Evolutionary conservation across 352 stramenopile species (phyloP), one percentile per base, ranked within the genome.

Genomic region (Pythium vanterpoolii): DNA sequence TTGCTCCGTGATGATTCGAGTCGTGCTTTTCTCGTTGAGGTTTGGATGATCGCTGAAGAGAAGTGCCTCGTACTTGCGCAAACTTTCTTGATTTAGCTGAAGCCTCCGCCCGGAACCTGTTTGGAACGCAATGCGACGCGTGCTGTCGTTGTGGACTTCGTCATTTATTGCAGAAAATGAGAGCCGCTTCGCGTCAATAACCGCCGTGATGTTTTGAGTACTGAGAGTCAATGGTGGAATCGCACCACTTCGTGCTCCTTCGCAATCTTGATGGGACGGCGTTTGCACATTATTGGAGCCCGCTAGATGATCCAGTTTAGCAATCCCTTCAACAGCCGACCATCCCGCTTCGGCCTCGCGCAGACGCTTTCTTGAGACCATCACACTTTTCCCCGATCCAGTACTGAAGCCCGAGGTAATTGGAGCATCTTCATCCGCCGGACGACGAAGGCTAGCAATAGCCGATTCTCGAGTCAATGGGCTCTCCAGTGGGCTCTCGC

Each of bases 31-130:
- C 11, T 13, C 27, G 27, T 24, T 21, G 13, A 11, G 18, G 16
- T 27, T 39, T 18, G 31, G 19, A 5, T 43, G 16, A 33, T 60
- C 40, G 28, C 21, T 19, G 21, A 52, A 52, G 13, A 60, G 23
- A 27, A 60, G 27, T 5, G 52, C 52, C 44, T 60, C 38, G 21
- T 60, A 60, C 14, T 43, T 49, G 7, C 28, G 2, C 26, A 60
- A 23, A 23, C 31, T 55, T 4, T 55, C 31, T 28, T 7, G 19
- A 5, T 31, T 55, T n/a, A 31, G 47, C 13, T 31, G 23, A 40
- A 60, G 28, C 27, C 21, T 50, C 31, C 28, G 23, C 7, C 47
- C 47, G 13, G 47, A 42, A 13, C 47, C 47, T 14, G 47, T 60
- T 31, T 34, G 40, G 26, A 60, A 60, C 23, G 39, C 52, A n/a